Conservation (phyloP, 345 rosid species). For the Lumnitzera racemosa region DNA sequence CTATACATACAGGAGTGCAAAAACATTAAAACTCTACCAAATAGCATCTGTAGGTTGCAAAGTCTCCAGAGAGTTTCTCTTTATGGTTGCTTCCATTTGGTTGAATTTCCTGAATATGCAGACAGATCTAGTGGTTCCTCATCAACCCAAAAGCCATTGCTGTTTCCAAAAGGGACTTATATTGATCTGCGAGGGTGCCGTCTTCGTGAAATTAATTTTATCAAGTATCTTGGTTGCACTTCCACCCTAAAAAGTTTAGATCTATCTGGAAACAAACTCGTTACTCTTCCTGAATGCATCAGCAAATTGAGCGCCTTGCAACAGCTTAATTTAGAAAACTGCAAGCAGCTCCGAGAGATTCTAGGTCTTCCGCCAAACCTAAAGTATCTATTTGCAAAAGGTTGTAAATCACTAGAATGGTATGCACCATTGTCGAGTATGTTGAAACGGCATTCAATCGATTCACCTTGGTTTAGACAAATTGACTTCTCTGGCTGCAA, state of each 20-base stretch:
- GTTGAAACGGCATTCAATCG: not conserved
- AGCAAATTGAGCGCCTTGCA: not conserved
- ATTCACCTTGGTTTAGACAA: not conserved
- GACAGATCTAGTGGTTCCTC: not conserved
- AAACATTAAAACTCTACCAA: conserved; percentile 3
- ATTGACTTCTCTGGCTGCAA: conserved; percentile 3
- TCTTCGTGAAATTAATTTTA: conserved; percentile 2
- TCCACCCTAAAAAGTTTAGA: not conserved
- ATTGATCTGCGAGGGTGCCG: conserved; percentile 4
- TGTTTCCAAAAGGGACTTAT: not conserved
- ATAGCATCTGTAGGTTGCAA: conserved; percentile 5
- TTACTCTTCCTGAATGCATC: conserved; percentile 2
- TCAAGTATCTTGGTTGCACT: conserved; percentile 2
- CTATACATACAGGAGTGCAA: not conserved
- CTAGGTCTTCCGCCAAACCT: not conserved
- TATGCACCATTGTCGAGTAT: not conserved
- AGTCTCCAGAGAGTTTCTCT: not conserved
- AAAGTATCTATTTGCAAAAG: not conserved
- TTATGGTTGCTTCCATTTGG: not conserved
- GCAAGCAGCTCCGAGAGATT: conserved; percentile 8
- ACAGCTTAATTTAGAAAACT: conserved; percentile 1
- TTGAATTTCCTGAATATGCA: not conserved
- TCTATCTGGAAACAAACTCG: conserved; percentile 3
- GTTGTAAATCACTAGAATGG: not conserved
- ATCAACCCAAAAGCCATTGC: not conserved